Conservation (phyloP, 2,329 filamentous ascomycete genomes). For the Calonectria pseudoreteaudii region DNA sequence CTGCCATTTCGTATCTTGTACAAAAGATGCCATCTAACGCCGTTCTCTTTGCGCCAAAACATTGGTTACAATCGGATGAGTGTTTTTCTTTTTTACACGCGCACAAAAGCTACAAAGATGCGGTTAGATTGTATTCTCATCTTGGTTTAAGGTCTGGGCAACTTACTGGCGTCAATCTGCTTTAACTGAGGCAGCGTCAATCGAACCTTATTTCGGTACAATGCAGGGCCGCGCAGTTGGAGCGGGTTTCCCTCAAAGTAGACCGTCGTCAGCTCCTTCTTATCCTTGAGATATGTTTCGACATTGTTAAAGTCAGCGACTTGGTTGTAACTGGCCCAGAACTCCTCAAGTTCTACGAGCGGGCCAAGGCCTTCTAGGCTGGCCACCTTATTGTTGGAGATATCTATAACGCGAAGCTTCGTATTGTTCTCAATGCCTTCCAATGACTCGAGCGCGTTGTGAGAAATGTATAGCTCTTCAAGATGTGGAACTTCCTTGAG, state of each 20-base stretch:
- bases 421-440: conserved; percentile 76
- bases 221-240: conserved; percentile 80
- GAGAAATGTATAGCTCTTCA: conserved; percentile 94
- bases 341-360: conserved; percentile 81
- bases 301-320: conserved; percentile 85
- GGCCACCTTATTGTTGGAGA: conserved; percentile 87
- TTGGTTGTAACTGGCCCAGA: conserved; percentile 95
- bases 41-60: conserved; percentile 33
- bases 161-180: conserved; percentile 98
- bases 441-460: conserved; percentile 87
- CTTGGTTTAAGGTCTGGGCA: background rate
- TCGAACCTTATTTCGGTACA: conserved; percentile 94
- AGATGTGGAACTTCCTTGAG: conserved; percentile 80
- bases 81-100: conserved; percentile 35
- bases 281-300: conserved; percentile 81
- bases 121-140: background rate
- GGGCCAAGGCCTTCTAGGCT: conserved; percentile 79
- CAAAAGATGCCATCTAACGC: conserved; percentile 36
- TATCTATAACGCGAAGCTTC: conserved; percentile 83
- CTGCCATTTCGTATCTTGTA: conserved; percentile 21
- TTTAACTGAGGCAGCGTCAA: conserved; percentile 87
- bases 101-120: conserved; percentile 47
- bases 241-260: conserved; percentile 97
- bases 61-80: background rate
- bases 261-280: conserved; percentile 84